Percentiles rank a stretch among this genome's conserved stretches.
Conservation (phyloP, 106 monocot genomes). For the Acanthochlamys bracteata region DNA sequence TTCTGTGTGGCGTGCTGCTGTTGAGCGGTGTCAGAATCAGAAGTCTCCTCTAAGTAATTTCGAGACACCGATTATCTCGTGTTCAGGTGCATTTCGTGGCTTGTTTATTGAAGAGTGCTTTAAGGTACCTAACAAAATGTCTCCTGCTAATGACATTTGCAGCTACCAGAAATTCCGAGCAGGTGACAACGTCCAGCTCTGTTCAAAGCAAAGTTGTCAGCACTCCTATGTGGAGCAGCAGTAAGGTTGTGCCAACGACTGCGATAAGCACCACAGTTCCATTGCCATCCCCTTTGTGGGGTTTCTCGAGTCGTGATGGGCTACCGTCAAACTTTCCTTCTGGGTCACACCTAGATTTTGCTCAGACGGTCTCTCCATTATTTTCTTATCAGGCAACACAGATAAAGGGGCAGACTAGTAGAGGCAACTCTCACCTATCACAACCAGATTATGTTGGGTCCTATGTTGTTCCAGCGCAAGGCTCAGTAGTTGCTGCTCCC, state of each 20-base stretch:
- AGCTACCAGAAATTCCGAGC: slow-evolving; percentile 36
- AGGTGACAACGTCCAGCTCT: slow-evolving; percentile 21
- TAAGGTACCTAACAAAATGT: no score
- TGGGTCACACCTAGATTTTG: slow-evolving; percentile 42
- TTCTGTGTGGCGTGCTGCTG: slow-evolving; percentile 45
- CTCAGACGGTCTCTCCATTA: slow-evolving; percentile 40
- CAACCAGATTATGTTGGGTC: slow-evolving; percentile 33
- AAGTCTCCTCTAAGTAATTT: slow-evolving; percentile 38
- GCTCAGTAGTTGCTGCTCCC: slow-evolving; percentile 19
- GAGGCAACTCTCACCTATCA: slow-evolving; percentile 31
- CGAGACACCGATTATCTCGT: slow-evolving; percentile 42
- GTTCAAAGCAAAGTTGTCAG: slow-evolving; percentile 36
- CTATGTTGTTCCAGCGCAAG: slow-evolving; percentile 28
- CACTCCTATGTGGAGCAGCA: slow-evolving; percentile 21
- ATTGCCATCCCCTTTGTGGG: slow-evolving; percentile 44
- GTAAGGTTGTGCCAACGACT: slow-evolving; percentile 20
- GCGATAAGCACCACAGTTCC: slow-evolving; percentile 21
- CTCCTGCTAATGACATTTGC: slow-evolving; percentile 10
- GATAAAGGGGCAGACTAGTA: slow-evolving; percentile 25
- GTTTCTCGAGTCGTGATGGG: slow-evolving; percentile 24
- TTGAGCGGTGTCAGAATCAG: slow-evolving; percentile 46
- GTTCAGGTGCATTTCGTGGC: slow-evolving; percentile 31
- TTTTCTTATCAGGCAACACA: slow-evolving; percentile 48
- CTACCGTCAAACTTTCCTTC: slow-evolving; percentile 30
- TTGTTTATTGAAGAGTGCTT: background rate